These are phyloP conservation scores for Solanum habrochaites DNA, from an alignment of 257 asterid species.

Conservation along the genomic window DNA sequence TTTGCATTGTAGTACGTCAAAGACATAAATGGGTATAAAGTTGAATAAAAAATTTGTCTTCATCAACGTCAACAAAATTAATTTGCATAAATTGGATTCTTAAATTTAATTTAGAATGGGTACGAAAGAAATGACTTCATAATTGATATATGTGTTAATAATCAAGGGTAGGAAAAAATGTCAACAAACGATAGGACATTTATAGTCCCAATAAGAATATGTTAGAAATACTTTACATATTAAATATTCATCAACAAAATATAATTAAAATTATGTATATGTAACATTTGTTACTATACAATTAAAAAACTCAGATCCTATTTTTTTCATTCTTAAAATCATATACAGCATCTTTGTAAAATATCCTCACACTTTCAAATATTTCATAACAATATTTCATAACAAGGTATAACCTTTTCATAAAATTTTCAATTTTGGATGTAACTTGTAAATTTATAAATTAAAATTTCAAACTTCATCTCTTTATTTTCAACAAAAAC, in stretches of 20 bases:
- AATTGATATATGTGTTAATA: no score
- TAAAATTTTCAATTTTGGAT: neutral
- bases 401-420: neutral
- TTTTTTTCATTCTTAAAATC: no score
- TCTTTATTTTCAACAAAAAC: no score
- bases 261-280: no score
- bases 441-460: neutral
- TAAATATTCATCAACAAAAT: neutral
- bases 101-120: neutral
- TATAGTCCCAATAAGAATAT: neutral
- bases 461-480: neutral
- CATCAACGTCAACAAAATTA: neutral
- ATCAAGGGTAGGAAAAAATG: neutral
- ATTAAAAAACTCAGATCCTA: neutral
- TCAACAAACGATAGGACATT: neutral
- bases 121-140: neutral
- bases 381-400: no score
- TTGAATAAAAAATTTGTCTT: neutral
- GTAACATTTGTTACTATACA: neutral
- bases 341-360: no score
- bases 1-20: no score
- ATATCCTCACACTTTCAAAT: neutral
- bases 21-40: neutral
- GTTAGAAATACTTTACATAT: neutral
- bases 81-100: neutral